Evolutionary conservation across 352 stramenopile genomes (phyloP), one percentile per base, ranked within the genome.

Genomic region (Aphanomyces euteiches): DNA sequence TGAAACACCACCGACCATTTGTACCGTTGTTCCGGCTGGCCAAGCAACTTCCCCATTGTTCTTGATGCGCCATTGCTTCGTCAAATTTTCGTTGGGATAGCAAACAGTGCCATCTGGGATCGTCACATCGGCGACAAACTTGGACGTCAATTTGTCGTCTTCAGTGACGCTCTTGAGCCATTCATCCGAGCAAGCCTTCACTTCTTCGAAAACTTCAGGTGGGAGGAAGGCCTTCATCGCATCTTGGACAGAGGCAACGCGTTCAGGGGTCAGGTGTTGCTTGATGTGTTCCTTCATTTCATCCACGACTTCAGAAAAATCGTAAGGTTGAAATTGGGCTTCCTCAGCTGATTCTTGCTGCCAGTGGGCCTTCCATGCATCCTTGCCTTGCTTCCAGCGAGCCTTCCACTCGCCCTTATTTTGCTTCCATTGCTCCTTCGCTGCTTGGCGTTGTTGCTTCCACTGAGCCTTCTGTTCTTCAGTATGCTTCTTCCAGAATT

Each of bases 1-100:
- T 47, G 83, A 86, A 67, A 91, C 83, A 12, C 86, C 84, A 7
- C 86, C 84, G 4, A 92, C 84, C 47, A 84, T 89, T 28, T 83
- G 76, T 1, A 91, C 80, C 66, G 81, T 80, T 37, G 81, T 83
- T n/a, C 84, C 84, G 68, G 79, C 76, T 2, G 85, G 86, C 84
- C 86, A 93, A 78, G 90, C 90, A 2, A 68, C 61, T 47, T 54
- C 43, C 10, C 86, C 85, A 17, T 81, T 86, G 53, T 97, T 97
- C 43, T 85, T 79, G 50, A 97, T 83, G 45, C 88, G 85, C 89
- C 88, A 96, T 34, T 92, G 83, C 76, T 96, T 96, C 64, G 90
- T 78, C 61, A 97, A 92, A 0, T 77, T 73, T 63, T 89, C 76
- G 41, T 79, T 79, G 7, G 87, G 86, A 2, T 79, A 73, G 7